A percentile compares a stretch with the other conserved stretches of the same genome.
Conservation (phyloP, 1,284 basidiomycete genomes). For the Heterobasidion occidentale region DNA sequence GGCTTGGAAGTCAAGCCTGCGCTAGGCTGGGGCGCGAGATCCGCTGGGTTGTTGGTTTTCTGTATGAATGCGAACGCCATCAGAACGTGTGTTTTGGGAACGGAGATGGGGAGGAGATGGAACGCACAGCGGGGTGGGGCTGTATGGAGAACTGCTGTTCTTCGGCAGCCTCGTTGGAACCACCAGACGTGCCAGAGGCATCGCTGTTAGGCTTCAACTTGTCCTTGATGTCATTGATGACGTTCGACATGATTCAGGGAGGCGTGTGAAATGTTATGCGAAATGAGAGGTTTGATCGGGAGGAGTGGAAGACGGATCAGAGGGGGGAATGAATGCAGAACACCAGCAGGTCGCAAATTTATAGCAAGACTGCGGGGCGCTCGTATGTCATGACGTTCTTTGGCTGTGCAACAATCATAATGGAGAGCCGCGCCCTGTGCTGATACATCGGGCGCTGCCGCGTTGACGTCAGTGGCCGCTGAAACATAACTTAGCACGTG, state of each 20-base stretch:
- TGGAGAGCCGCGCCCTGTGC: no score
- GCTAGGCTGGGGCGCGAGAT: slow-evolving; percentile 31
- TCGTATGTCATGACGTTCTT: no score
- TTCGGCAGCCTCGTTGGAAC: background rate
- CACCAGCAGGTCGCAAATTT: no score
- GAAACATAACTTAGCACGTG: no score
- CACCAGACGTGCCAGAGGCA: background rate
- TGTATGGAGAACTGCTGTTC: slow-evolving; percentile 31
- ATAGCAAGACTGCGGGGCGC: no score
- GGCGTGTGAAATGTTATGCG: no score
- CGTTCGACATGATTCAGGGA: background rate
- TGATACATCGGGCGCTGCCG: no score
- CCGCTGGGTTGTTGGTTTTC: slow-evolving; percentile 44
- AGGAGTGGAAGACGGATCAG: no score
- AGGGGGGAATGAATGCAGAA: no score
- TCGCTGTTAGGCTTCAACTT: background rate
- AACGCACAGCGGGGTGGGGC: slow-evolving; percentile 43
- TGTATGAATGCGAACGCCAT: slow-evolving; percentile 13
- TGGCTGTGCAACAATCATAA: no score
- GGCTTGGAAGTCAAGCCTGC: slow-evolving; percentile 28
- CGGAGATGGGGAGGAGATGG: background rate
- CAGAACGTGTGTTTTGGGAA: background rate
- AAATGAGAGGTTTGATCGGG: no score
- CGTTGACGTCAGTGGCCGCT: no score
- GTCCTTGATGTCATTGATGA: background rate